phyloP scores from a whole-genome alignment of 331 rosid species.

The Malus hybrid region DNA sequence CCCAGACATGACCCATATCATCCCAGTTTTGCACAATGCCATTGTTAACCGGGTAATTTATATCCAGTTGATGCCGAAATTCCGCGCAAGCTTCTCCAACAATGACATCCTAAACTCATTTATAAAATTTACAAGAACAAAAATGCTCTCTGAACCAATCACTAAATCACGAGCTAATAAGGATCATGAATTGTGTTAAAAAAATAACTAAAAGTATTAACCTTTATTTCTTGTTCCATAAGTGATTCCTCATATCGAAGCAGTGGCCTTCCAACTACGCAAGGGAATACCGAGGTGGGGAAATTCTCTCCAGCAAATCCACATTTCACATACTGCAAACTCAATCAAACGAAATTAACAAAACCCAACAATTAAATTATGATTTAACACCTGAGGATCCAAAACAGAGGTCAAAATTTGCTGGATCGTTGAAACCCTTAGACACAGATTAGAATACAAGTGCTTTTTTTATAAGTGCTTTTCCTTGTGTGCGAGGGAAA shows the following conservation, averaged over 20 bases:
- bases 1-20: conserved; percentile 97
- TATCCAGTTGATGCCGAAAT: conserved; percentile 86
- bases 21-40: conserved; percentile 99
- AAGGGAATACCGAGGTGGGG: conserved; percentile 92
- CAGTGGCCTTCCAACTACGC: conserved; percentile 97
- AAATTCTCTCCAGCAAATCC: conserved; percentile 98
- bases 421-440: conserved; percentile 2
- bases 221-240: conserved; percentile 82
- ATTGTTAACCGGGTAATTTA: conserved; percentile 89
- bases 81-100: conserved; percentile 95
- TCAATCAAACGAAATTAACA: not conserved
- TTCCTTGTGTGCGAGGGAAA: not conserved
- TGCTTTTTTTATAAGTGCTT: not conserved
- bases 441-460: not conserved
- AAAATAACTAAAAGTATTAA: not conserved
- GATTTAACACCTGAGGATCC: not conserved
- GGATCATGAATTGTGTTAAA: not conserved
- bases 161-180: not conserved
- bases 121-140: not conserved
- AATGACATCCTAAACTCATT: conserved; percentile 56
- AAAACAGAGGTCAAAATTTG: not conserved
- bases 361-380: not conserved
- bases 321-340: conserved; percentile 85
- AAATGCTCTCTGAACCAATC: not conserved
- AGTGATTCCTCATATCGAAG: conserved; percentile 98